Conservation (phyloP, 208 protist species). For the Strigomonas oncopelti region DNA sequence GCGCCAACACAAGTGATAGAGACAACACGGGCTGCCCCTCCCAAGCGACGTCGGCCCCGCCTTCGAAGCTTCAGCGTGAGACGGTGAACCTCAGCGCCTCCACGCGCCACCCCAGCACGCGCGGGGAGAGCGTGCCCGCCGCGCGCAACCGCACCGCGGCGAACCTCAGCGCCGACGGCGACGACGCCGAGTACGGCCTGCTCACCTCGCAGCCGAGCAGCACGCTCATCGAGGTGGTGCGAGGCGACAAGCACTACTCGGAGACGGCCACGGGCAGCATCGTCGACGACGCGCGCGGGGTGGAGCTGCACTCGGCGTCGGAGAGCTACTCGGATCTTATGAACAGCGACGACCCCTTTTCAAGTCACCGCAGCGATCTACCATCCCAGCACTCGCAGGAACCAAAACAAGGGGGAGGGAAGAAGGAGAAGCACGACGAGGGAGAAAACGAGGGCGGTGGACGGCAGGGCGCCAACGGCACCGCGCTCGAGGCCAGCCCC, state of each 20-base stretch:
- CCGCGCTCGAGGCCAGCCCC: too few relatives aligned
- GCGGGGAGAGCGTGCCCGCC: background rate
- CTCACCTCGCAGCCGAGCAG: background rate
- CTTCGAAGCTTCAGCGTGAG: background rate
- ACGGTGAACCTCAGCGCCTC: background rate
- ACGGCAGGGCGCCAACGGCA: too few relatives aligned
- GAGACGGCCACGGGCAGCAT: background rate
- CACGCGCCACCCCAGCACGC: constrained; percentile 2
- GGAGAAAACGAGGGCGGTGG: too few relatives aligned
- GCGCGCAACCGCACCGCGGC: background rate
- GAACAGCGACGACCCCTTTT: background rate
- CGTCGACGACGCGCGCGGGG: background rate
- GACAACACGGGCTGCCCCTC: background rate
- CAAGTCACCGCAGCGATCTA: background rate
- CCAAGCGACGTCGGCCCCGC: background rate
- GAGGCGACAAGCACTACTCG: constrained; percentile 7
- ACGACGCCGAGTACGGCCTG: constrained; percentile 13
- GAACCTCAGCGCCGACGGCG: background rate
- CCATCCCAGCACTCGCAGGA: too few relatives aligned
- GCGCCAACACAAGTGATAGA: background rate
- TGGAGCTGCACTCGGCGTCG: constrained; percentile 12
- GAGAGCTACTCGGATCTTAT: constrained; percentile 6
- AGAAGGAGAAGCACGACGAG: background rate
- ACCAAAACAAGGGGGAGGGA: background rate
- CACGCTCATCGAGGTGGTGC: constrained; percentile 7